Conservation (phyloP, 768 basidiomycete genomes). For the Amanita brunnescens region DNA sequence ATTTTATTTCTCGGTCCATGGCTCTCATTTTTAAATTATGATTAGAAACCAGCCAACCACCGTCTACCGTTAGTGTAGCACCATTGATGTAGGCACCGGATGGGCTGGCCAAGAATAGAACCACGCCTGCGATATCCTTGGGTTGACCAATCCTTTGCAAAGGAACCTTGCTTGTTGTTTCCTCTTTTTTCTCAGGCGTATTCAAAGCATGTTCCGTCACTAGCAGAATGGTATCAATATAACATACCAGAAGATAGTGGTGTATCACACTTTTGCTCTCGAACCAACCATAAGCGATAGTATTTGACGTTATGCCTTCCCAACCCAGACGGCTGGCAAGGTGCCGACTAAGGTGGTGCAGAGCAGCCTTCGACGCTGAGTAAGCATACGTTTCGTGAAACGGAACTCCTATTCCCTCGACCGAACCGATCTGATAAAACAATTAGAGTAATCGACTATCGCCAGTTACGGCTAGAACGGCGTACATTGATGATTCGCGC, state of each 20-base stretch:
- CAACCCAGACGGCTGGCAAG: conserved; percentile 47
- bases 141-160: conserved; percentile 47
- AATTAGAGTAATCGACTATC: neutral
- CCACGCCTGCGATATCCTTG: conserved; percentile 58
- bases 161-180: conserved; percentile 29
- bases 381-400: conserved; percentile 58
- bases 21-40: neutral
- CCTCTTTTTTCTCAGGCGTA: conserved; percentile 32
- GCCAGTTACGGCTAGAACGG: neutral
- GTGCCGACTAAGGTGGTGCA: conserved; percentile 51
- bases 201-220: conserved; percentile 51
- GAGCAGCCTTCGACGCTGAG: conserved; percentile 52
- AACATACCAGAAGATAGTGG: neutral
- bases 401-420: conserved; percentile 48
- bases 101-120: conserved; percentile 50
- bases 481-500: conserved; percentile 51
- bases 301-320: conserved; percentile 53
- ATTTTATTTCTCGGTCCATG: neutral
- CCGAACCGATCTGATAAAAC: conserved; percentile 44
- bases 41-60: conserved; percentile 21
- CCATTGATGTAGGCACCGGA: conserved; percentile 59
- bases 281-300: conserved; percentile 49
- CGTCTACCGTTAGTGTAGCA: conserved; percentile 54
- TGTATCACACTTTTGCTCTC: conserved; percentile 29
- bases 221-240: conserved; percentile 11